Conservation (phyloP, 2,329 filamentous ascomycete species). For the Colletotrichum sp. region DNA sequence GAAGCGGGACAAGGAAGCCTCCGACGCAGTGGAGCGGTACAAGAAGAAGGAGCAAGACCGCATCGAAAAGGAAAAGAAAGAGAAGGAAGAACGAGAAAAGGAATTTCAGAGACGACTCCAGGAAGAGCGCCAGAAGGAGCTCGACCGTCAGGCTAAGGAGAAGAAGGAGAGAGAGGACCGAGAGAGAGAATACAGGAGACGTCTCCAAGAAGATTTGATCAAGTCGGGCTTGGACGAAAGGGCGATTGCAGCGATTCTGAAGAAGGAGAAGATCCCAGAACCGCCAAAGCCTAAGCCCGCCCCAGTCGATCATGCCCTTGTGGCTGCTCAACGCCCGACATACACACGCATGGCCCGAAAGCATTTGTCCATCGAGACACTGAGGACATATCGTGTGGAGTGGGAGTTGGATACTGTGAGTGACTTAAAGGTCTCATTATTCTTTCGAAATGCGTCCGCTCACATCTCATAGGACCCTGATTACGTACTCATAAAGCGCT, state of each 20-base stretch:
- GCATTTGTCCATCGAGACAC: conserved; percentile 67
- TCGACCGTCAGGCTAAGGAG: conserved; percentile 51
- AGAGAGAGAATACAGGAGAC: conserved; percentile 60
- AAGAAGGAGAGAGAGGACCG: conserved; percentile 51
- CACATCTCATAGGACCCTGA: conserved; percentile 61
- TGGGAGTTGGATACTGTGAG: conserved; percentile 61
- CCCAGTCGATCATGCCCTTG: not conserved
- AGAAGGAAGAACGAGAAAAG: conserved; percentile 53
- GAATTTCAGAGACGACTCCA: conserved; percentile 62
- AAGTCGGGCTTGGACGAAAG: conserved; percentile 64
- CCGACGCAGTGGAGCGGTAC: conserved; percentile 57
- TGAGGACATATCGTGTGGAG: conserved; percentile 60
- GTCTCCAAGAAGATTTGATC: conserved; percentile 62
- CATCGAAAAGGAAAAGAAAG: conserved; percentile 48
- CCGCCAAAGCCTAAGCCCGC: conserved; percentile 5
- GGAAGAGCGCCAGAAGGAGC: conserved; percentile 52
- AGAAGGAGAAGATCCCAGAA: conserved; percentile 55
- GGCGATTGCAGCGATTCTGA: conserved; percentile 63
- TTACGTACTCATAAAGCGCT: conserved; percentile 75
- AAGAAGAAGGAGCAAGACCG: conserved; percentile 55
- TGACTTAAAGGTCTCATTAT: conserved; percentile 29
- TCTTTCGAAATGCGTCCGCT: not conserved
- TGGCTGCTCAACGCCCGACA: conserved; percentile 46
- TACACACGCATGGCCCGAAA: conserved; percentile 69
- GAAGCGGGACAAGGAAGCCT: conserved; percentile 50